Base-by-base conservation (phyloP, 768 basidiomycete genomes). In the Boletus reticuloceps region DNA sequence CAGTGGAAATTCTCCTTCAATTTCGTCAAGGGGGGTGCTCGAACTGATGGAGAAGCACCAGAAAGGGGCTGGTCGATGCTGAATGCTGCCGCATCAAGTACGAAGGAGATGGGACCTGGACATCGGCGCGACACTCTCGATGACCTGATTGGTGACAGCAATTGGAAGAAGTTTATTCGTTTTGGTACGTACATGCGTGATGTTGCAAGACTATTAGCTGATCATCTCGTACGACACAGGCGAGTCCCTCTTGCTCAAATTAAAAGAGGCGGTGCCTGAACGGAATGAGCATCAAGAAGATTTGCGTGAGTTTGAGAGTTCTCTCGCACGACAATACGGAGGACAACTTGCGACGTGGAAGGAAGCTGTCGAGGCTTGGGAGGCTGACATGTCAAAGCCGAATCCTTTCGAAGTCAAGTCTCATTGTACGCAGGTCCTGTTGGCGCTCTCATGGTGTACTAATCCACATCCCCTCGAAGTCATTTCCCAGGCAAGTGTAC, bases 21-120 rank as follows among this genome's bases (percentile, higher is more conserved):
- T 22, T 69, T 67, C 45, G 49, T 56, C 22, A 27, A 34, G 4
- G 46, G 52, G 6, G 42, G 7, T 1, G 46, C 7, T 0, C 6
- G 47, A 4, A 58, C 56, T 0, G 46, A 54, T 32, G 56, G 76
- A 0, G 74, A 79, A 46, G 73, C 63, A 1, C 63, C 74, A 0
- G 79, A 81, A 42, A 57, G 59, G 0, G 60, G 53, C 0, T 80
- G 79, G 79, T 52, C 74, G 0, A 59, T 59, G 8, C 60, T 69
- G 10, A 76, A 77, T 53, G 53, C 64, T 0, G 58, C 25, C 3
- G 25, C 25, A 25, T 25, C 5, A 3, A 25, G 25, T 25, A 25
- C 25, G 5, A 25, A 25, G 4, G 74, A 75, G 41, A 78, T 76
- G 74, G 73, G 67, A 0, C 68, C 71, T 0, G 58, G 70, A n/a